A percentile compares a stretch with the other conserved stretches of the same genome.
phyloP scores from a whole-genome alignment of 495 filamentous ascomycete genomes.

The Lasiosphaeria ovina region DNA sequence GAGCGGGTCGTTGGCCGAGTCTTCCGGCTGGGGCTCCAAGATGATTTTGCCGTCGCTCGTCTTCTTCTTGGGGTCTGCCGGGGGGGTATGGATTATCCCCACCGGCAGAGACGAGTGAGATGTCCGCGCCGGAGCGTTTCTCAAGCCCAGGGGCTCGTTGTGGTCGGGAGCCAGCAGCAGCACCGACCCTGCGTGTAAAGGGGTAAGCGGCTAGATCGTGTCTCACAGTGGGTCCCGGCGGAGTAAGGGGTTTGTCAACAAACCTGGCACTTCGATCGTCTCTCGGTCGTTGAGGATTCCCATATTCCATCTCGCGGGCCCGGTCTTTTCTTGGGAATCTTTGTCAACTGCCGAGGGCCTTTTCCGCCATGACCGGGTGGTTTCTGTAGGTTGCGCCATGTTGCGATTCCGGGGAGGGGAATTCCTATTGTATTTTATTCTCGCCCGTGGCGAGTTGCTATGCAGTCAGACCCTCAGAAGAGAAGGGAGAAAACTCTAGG shows the following conservation, averaged over 20 bases:
- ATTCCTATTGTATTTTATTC: too few relatives aligned
- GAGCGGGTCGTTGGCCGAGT: slow-evolving; percentile 84
- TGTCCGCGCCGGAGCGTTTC: slow-evolving; percentile 69
- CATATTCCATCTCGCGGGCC: slow-evolving; percentile 61
- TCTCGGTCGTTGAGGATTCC: slow-evolving; percentile 79
- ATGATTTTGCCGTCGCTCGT: slow-evolving; percentile 84
- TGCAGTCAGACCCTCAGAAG: not conserved
- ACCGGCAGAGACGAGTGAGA: slow-evolving; percentile 73
- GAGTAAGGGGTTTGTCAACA: slow-evolving; percentile 22
- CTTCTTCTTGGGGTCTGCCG: slow-evolving; percentile 61
- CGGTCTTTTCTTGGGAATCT: slow-evolving; percentile 11
- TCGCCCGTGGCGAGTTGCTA: too few relatives aligned
- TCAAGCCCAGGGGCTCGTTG: slow-evolving; percentile 79
- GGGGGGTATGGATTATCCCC: slow-evolving; percentile 45
- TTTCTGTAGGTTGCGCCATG: not conserved
- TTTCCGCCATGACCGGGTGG: slow-evolving; percentile 9
- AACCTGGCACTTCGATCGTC: slow-evolving; percentile 92
- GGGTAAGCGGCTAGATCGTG: not conserved
- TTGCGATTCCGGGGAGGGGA: too few relatives aligned
- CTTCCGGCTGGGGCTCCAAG: slow-evolving; percentile 88
- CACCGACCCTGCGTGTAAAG: slow-evolving; percentile 64
- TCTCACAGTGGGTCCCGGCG: not conserved
- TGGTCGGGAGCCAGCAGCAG: slow-evolving; percentile 70
- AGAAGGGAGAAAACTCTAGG: not conserved
- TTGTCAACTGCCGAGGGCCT: slow-evolving; percentile 17